Percentiles rank a stretch among this genome's conserved stretches.
Conservation (phyloP, 495 filamentous ascomycete genomes). For the Thermothielavioides terrestris region DNA sequence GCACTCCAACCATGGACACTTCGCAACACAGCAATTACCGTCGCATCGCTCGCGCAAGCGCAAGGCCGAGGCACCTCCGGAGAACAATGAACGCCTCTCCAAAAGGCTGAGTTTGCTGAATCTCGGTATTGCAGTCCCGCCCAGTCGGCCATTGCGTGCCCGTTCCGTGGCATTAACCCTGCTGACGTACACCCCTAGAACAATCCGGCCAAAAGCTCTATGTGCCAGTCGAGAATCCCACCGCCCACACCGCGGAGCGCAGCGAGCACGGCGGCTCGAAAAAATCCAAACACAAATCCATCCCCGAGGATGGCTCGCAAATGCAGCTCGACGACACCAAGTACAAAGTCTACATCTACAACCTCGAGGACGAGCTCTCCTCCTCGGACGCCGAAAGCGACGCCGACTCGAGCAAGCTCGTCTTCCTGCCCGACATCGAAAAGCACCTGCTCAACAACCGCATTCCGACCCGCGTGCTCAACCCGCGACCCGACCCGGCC, state of each 20-base stretch:
- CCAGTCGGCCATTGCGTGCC: conserved; percentile 1
- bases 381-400: conserved; percentile 45
- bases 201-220: conserved; percentile 48
- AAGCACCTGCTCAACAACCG: conserved; percentile 55
- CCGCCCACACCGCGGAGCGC: neutral
- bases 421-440: conserved; percentile 79
- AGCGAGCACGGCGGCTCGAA: neutral
- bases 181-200: conserved; percentile 34
- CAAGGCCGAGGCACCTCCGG: conserved; percentile 42
- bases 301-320: conserved; percentile 40
- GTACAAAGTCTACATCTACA: conserved; percentile 80
- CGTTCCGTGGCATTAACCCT: too few species aligned
- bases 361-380: conserved; percentile 79
- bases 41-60: conserved; percentile 35
- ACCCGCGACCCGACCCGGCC: conserved; percentile 29
- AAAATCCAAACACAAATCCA: neutral
- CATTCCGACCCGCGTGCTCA: conserved; percentile 56
- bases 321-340: conserved; percentile 85
- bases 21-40: conserved; percentile 3
- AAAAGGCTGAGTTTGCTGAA: conserved; percentile 79
- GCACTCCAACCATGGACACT: conserved; percentile 9
- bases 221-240: conserved; percentile 42
- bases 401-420: conserved; percentile 42
- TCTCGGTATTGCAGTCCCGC: conserved; percentile 53
- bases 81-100: conserved; percentile 49